phyloP scores from a whole-genome alignment of 257 asterid species.

The Nicotiana paniculata region DNA sequence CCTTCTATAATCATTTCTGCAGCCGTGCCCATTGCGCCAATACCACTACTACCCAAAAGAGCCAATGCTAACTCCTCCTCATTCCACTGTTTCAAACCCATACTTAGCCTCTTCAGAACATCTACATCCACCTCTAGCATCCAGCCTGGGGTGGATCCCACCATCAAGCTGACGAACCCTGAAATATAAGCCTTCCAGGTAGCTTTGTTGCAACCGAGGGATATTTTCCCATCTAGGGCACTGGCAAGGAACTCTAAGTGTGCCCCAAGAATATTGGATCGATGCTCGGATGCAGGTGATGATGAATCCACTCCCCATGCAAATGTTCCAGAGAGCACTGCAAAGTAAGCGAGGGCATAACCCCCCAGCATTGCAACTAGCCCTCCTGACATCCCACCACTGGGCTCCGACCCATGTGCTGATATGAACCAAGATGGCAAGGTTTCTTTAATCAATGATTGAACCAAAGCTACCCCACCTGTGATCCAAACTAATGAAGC shows the following conservation, averaged over 20 bases:
- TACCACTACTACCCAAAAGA: slow-evolving; percentile 64
- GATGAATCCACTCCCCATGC: slow-evolving; percentile 83
- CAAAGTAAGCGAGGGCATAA: slow-evolving; percentile 74
- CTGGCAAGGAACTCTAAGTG: slow-evolving; percentile 78
- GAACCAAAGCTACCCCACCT: slow-evolving; percentile 63
- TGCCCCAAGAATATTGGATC: slow-evolving; percentile 43
- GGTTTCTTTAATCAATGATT: slow-evolving; percentile 60
- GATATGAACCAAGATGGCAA: slow-evolving; percentile 90
- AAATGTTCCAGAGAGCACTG: slow-evolving; percentile 48
- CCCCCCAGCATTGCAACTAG: slow-evolving; percentile 75
- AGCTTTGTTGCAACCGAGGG: slow-evolving; percentile 74
- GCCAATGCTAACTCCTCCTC: slow-evolving; percentile 87
- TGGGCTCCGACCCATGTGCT: slow-evolving; percentile 35
- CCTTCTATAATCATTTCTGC: slow-evolving; percentile 78
- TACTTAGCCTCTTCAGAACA: slow-evolving; percentile 63
- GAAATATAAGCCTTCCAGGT: slow-evolving; percentile 78
- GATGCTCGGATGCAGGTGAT: slow-evolving; percentile 42
- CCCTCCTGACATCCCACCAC: slow-evolving; percentile 44
- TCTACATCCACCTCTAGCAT: slow-evolving; percentile 70
- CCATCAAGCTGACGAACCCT: slow-evolving; percentile 72
- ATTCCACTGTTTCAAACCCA: slow-evolving; percentile 70
- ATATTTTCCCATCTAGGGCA: slow-evolving; percentile 69
- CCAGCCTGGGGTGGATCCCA: slow-evolving; percentile 83
- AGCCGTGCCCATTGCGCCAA: slow-evolving; percentile 80
- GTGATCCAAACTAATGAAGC: slow-evolving; percentile 88